Base-by-base conservation (phyloP, 257 asterid genomes). In the Lithospermum erythrorhizon region DNA sequence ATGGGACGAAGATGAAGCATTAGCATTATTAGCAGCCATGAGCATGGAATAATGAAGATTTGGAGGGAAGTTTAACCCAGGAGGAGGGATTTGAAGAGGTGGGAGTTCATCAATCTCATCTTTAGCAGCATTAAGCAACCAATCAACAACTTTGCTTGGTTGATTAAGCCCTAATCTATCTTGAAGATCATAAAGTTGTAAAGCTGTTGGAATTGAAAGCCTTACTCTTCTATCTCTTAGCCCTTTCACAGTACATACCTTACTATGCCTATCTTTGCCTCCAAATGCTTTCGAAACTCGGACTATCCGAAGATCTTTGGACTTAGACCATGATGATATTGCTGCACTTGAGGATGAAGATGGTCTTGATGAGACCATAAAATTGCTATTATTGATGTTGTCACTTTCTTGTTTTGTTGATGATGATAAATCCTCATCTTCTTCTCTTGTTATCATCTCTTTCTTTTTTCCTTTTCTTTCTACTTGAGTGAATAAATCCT, bases 131-230 rank as follows among this genome's bases (percentile, higher is more conserved):
- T 81, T 77, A 3, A 88, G 82, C 75, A 88, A 72, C 96, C 96
- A 88, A 57, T 78, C 96, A 47, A 87, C 86, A 7, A 89, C 94
- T 78, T 87, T 87, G 52, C 95, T 87, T 57, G 95, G 95, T 70
- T 87, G 96, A 60, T 87, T 88, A 63, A 73, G 76, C 0, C 96
- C 96, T 24, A 87, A 73, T 10, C 91, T 78, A 47, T 80, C 90
- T 41, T 85, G 95, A 65, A 88, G 77, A 74, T 83, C 95, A 13
- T 80, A 88, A 54, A 88, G 76, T 58, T 83, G 87, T 48, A 85
- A 82, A 1, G 93, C 94, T 3, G 96, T 81, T 71, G 76, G 74
- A 6, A 83, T 90, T 6, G 93, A 82, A 2, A 87, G 73, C 61
- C 95, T 64, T 14, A 87, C 90, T 0, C 95, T 76, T 69, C 94